Percentiles rank a stretch among this genome's conserved stretches.
These are phyloP conservation scores for Ascochyta fabae DNA, from an alignment of 2,329 filamentous ascomycete genomes.

Conservation along the genomic window DNA sequence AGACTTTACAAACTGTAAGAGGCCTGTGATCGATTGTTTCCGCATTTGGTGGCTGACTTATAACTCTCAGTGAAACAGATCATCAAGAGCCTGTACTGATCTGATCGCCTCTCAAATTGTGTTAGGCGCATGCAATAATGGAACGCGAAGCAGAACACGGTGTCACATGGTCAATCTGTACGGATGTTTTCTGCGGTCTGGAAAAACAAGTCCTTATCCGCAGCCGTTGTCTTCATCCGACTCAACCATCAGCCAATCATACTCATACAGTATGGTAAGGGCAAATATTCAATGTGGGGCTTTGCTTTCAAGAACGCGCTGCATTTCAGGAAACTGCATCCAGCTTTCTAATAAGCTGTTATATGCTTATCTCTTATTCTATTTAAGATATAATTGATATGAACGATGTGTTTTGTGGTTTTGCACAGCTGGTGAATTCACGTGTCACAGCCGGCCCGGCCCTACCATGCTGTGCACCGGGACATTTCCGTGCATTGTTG, in stretches of 20 bases:
- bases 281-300: no score
- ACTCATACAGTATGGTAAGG: neutral
- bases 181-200: constrained; percentile 4
- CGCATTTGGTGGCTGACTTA: constrained; percentile 10
- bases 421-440: no score
- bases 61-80: constrained; percentile 39
- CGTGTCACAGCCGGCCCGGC: no score
- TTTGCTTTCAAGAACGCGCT: no score
- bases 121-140: neutral
- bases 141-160: constrained; percentile 2
- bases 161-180: constrained; percentile 3
- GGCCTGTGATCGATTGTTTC: neutral
- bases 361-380: no score
- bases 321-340: no score
- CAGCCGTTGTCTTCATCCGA: constrained; percentile 20
- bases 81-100: constrained; percentile 41
- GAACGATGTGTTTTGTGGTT: no score
- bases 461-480: neutral
- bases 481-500: constrained; percentile 21
- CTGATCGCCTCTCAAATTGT: constrained; percentile 12
- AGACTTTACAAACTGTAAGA: constrained; percentile 44
- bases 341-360: no score
- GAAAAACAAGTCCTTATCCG: constrained; percentile 31
- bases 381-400: no score
- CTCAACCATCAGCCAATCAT: constrained; percentile 18